phyloP scores from a whole-genome alignment of 768 basidiomycete genomes.

The Naganishia vaughanmartiniae region DNA sequence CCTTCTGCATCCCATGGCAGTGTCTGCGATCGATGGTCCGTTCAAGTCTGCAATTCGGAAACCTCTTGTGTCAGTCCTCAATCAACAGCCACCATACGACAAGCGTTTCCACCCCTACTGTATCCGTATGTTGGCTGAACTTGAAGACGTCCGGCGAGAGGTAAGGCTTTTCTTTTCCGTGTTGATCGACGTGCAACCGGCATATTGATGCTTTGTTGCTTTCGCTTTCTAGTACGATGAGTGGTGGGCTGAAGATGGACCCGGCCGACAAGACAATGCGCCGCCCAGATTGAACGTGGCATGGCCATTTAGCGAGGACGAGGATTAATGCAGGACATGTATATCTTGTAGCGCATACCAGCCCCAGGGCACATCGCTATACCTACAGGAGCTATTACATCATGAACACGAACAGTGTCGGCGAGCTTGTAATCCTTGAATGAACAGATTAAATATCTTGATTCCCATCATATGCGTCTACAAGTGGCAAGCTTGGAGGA shows the following conservation, averaged over 20 bases:
- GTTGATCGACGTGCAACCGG: neutral
- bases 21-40: constrained; percentile 37
- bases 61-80: constrained; percentile 23
- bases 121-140: constrained; percentile 50
- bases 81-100: constrained; percentile 40
- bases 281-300: constrained; percentile 51
- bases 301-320: constrained; percentile 52
- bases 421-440: neutral
- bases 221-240: constrained; percentile 45
- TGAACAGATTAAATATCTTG: neutral
- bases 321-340: constrained; percentile 37
- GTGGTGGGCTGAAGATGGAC: constrained; percentile 51
- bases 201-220: neutral
- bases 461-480: neutral
- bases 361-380: neutral
- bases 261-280: constrained; percentile 46
- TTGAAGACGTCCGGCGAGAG: constrained; percentile 52
- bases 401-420: neutral
- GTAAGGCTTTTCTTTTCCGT: constrained; percentile 35
- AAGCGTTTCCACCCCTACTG: constrained; percentile 49
- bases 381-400: neutral
- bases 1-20: constrained; percentile 46
- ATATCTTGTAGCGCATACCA: neutral
- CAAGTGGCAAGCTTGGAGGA: constrained; percentile 12
- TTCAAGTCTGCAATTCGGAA: constrained; percentile 21